A percentile compares a stretch with the other conserved stretches of the same genome.
These are phyloP conservation scores for Graphilbum fragrans DNA, from an alignment of 2,329 filamentous ascomycete genomes.

Conservation along the genomic window DNA sequence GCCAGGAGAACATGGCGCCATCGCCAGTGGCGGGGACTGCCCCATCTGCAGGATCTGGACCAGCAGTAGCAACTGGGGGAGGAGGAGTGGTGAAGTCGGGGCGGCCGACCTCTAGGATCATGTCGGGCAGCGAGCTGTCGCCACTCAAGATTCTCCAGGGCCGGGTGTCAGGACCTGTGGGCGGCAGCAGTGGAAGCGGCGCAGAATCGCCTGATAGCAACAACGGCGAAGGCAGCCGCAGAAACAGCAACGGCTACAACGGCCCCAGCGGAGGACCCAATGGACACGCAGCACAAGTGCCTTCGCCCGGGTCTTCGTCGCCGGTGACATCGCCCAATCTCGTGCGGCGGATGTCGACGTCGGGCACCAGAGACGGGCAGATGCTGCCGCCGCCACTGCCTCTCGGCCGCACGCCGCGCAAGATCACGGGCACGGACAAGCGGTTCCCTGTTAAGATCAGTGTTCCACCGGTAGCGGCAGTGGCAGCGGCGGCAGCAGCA, in stretches of 20 bases:
- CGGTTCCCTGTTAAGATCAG: constrained; percentile 50
- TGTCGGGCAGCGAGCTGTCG: constrained; percentile 44
- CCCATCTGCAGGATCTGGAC: not conserved
- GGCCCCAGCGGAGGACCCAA: constrained; percentile 2
- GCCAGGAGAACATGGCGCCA: constrained; percentile 32
- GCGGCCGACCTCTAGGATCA: constrained; percentile 38
- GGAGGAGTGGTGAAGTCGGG: constrained; percentile 13
- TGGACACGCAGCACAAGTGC: not conserved
- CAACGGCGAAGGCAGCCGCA: constrained; percentile 5
- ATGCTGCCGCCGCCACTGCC: constrained; percentile 19
- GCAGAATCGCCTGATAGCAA: constrained; percentile 9
- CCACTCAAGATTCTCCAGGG: constrained; percentile 41
- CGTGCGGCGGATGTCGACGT: constrained; percentile 1
- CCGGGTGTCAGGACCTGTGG: constrained; percentile 4
- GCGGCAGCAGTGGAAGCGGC: constrained; percentile 11
- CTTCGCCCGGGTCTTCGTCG: not conserved
- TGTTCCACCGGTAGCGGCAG: constrained; percentile 7
- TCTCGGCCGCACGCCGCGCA: constrained; percentile 30
- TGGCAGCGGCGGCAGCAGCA: not conserved
- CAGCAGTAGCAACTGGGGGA: constrained; percentile 4
- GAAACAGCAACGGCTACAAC: not conserved
- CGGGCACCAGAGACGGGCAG: constrained; percentile 8
- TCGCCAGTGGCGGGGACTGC: not conserved
- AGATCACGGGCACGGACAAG: constrained; percentile 36
- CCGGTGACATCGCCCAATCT: constrained; percentile 6